Evolutionary conservation across 2,329 filamentous ascomycete genomes (phyloP), one percentile per base, ranked within the genome.

Genomic region (Claviceps monticola): DNA sequence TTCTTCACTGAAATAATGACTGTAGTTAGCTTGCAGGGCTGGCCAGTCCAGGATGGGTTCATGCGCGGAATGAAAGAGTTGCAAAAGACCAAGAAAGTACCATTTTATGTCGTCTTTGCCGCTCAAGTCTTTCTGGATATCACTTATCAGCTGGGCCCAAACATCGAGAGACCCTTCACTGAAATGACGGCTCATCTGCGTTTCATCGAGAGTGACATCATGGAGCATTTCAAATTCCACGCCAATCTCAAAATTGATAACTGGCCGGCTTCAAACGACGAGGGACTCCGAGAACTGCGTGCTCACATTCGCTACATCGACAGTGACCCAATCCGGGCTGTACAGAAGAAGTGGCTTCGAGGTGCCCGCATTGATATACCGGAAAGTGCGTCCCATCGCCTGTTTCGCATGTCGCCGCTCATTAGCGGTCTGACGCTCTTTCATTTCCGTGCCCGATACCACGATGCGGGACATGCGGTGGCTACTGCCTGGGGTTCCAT

Each of bases 51-150:
- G 43, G 71, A 73, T 49, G 66, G 68, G 50, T 60, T 71, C 36
- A 58, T 66, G 2, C 65, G 66, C 1, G 65, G 64, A 1, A 57
- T 72, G 11, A 56, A 58, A 21, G 58, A 66, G 41, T 51, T 69
- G 17, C 56, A 60, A 29, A 53, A 59, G 5, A 69, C 64, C 0
- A 46, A 53, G 2, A 45, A 62, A 5, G 50, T 70, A 2, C 58
- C 70, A 0, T 63, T 72, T 41, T 66, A 61, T 53, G 58, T 67
- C 8, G 58, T 66, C 1, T 74, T 73, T 51, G 68, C 68, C 8
- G 59, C 63, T 4, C 69, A 73, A 46, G 52, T 70, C 11, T 68
- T 67, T 52, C 64, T 74, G 4, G 71, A 74, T 43, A 66, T 71
- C 37, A 63, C 69, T 14, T 62, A 69, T 51, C 50, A 55, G 2